Evolutionary conservation across 2,329 filamentous ascomycete species (phyloP), one percentile per base, ranked within the genome.

Genomic region (Neospermospora avenae): DNA sequence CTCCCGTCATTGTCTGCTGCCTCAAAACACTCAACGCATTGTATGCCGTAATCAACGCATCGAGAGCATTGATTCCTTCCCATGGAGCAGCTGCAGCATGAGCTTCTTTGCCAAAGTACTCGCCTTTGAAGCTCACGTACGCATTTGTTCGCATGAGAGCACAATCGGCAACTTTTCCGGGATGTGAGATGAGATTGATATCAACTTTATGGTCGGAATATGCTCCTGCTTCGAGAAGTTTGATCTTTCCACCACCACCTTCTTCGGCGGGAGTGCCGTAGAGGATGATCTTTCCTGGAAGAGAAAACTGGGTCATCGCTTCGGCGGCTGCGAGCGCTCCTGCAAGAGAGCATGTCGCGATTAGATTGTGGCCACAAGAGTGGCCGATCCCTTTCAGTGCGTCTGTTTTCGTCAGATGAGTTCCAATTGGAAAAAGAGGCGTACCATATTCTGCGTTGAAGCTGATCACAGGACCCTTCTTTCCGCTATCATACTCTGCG

Each of bases 101-200:
- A 14, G 75, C 81, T 58, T 79, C 79, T 54, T 77, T 77, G 1
- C 84, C 84, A 1, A 77, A 76, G 63, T 82, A 85, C 16, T 79
- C 78, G 0, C 80, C 81, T 20, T 75, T 76, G 63, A 84, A 76
- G 44, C 75, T 73, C 4, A 73, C 67, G 64, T 80, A 84, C 4
- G 82, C 82, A 3, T 80, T 77, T 0, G 82, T 84, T 2, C 78
- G 75, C 59, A 82, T 78, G 4, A 83, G 73, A 0, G 80, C 78
- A 11, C 74, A 74, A 59, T 82, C 77, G 4, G 71, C 63, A 24
- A 77, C 64, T 4, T 57, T 65, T 20, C 68, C 68, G 34, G 62
- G 75, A 66, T 78, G 75, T 0, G 73, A 69, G 72, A 80, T 80
- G 10, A 80, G 61, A 10, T 71, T 70, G 20, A 71, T 69, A 52